A percentile compares a stretch with the other conserved stretches of the same genome.
Evolutionary conservation across 148 eudicot species (phyloP).

Genomic region (Arctostaphylos glauca): DNA sequence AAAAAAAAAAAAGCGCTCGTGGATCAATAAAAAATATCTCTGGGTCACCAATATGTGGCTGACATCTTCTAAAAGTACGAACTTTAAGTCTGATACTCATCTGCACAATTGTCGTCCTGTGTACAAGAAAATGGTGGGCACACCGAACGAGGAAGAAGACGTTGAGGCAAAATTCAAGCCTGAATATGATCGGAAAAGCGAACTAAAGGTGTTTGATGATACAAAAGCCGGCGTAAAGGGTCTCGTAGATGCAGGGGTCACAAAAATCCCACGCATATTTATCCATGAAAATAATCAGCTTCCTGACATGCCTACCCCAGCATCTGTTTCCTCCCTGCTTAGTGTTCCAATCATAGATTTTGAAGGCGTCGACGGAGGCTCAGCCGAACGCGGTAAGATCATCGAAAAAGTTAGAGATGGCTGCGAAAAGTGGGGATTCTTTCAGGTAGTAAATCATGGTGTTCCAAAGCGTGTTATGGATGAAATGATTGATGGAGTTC

Average conservation of each 20-base stretch:
- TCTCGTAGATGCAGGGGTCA: slow-evolving; percentile 25
- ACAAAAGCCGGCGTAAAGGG: slow-evolving; percentile 41
- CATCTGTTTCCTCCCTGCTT: background rate
- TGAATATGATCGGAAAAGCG: background rate
- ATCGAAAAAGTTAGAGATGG: slow-evolving; percentile 19
- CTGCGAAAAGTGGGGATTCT: slow-evolving; percentile 32
- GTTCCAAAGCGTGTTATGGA: slow-evolving; percentile 11
- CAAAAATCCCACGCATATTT: slow-evolving; percentile 31
- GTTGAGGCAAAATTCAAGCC: background rate
- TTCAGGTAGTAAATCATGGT: slow-evolving; percentile 39
- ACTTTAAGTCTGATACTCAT: background rate
- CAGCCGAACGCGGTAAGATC: background rate
- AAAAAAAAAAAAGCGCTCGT: too few relatives aligned
- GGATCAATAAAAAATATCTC: too few relatives aligned
- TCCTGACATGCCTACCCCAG: background rate
- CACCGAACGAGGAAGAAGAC: background rate
- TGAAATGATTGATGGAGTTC: slow-evolving; percentile 15
- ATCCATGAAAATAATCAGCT: slow-evolving; percentile 18
- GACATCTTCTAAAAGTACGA: too few relatives aligned
- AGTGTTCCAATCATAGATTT: slow-evolving; percentile 29
- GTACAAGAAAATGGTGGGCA: background rate
- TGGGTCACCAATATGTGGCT: background rate
- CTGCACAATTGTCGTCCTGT: background rate
- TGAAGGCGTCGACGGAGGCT: background rate
- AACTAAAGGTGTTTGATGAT: slow-evolving; percentile 31